phyloP scores from a whole-genome alignment of 1,139 yeast genomes.

The Suhomyces atakaporum region DNA sequence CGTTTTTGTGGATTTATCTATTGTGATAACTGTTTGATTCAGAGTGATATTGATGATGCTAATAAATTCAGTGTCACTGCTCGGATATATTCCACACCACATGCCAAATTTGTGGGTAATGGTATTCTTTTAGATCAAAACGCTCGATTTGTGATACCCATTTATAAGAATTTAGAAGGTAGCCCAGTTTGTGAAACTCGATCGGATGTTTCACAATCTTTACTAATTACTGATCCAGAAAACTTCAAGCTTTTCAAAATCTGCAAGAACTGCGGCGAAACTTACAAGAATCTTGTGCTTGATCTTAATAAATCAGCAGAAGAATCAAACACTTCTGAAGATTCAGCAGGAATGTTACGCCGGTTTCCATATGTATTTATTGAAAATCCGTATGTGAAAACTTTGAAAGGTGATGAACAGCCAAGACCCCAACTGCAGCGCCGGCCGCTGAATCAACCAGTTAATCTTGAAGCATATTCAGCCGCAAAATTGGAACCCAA shows the following conservation, averaged over 20 bases:
- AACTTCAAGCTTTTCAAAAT: conserved; percentile 34
- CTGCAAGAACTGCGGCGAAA: conserved; percentile 41
- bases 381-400: conserved; percentile 39
- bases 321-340: conserved; percentile 1
- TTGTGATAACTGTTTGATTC: conserved; percentile 38
- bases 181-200: not conserved
- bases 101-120: conserved; percentile 17
- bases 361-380: conserved; percentile 34
- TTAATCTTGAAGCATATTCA: not conserved
- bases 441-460: conserved; percentile 7
- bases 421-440: conserved; percentile 6
- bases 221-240: conserved; percentile 10
- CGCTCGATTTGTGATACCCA: conserved; percentile 43
- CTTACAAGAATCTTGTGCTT: conserved; percentile 31
- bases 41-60: conserved; percentile 16
- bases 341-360: conserved; percentile 4
- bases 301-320: conserved; percentile 27
- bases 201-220: conserved; percentile 9
- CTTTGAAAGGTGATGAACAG: conserved; percentile 2
- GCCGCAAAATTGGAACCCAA: not conserved
- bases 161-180: conserved; percentile 24
- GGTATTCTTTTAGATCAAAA: conserved; percentile 35
- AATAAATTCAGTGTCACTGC: conserved; percentile 7
- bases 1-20: conserved; percentile 45
- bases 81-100: conserved; percentile 15